These are phyloP conservation scores for Tuber calosporum DNA, from an alignment of 495 filamentous ascomycete species.

Conservation along the genomic window DNA sequence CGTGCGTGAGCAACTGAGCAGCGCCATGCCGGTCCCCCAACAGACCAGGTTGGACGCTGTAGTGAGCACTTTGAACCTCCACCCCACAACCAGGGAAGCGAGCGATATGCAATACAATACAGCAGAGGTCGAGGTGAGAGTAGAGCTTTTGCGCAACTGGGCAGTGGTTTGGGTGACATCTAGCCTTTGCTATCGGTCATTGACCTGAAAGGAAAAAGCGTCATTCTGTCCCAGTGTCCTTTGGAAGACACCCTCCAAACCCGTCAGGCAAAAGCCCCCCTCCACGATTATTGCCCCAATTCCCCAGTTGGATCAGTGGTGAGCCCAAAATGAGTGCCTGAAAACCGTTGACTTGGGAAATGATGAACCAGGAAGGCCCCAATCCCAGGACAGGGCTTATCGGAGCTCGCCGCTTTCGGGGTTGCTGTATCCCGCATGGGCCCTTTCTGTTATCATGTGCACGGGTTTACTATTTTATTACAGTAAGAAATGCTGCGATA, in stretches of 20 bases:
- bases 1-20: not conserved
- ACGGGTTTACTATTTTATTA: not conserved
- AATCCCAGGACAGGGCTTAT: not conserved
- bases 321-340: not conserved
- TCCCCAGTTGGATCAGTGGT: not conserved
- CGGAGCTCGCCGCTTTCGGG: not conserved
- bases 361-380: not conserved
- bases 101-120: not conserved
- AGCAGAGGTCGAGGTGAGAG: not conserved
- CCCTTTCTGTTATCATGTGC: not conserved
- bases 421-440: not conserved
- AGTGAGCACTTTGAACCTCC: not conserved
- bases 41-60: not conserved
- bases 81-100: not conserved
- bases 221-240: no score
- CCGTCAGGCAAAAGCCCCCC: no score
- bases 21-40: not conserved
- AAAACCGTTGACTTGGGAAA: not conserved
- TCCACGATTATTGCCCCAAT: not conserved
- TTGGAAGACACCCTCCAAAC: no score
- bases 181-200: no score
- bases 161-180: no score
- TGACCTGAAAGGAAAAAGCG: no score
- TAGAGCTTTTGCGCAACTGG: no score
- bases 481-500: not conserved